Evolutionary conservation across 2,329 filamentous ascomycete species (phyloP).

Genomic region (Fulvia fulva): DNA sequence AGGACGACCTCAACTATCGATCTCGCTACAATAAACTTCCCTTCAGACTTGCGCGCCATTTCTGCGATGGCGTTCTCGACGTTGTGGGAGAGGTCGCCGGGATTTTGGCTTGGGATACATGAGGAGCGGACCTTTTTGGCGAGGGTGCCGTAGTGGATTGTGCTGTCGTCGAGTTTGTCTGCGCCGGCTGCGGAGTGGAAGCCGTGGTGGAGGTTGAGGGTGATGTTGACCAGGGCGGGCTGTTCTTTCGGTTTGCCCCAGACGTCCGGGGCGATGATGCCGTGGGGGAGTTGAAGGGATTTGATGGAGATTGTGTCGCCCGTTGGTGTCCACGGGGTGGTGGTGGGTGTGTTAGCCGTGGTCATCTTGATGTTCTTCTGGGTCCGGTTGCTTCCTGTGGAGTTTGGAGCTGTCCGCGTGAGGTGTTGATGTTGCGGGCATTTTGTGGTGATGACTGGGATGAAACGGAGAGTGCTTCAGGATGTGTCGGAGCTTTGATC

Average conservation of each 20-base stretch:
- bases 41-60: conserved; percentile 28
- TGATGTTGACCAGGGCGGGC: conserved; percentile 58
- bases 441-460: neutral
- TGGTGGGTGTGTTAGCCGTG: neutral
- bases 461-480: neutral
- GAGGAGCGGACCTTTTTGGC: conserved; percentile 56
- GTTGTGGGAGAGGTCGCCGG: conserved; percentile 21
- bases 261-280: conserved; percentile 58
- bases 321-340: neutral
- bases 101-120: conserved; percentile 11
- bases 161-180: conserved; percentile 64
- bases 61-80: conserved; percentile 18
- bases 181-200: conserved; percentile 57
- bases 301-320: conserved; percentile 51
- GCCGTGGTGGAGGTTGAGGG: conserved; percentile 50
- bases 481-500: neutral
- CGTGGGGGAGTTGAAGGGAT: conserved; percentile 56
- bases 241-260: conserved; percentile 64
- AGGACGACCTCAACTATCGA: conserved; percentile 44
- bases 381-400: neutral
- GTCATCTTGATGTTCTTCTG: neutral
- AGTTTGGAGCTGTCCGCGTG: neutral
- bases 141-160: conserved; percentile 69
- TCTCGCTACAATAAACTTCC: conserved; percentile 20
- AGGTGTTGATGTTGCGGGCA: neutral